Evolutionary conservation across 208 protist species (phyloP), one percentile per base, ranked within the genome.

Genomic region (Leishmania tropica): DNA sequence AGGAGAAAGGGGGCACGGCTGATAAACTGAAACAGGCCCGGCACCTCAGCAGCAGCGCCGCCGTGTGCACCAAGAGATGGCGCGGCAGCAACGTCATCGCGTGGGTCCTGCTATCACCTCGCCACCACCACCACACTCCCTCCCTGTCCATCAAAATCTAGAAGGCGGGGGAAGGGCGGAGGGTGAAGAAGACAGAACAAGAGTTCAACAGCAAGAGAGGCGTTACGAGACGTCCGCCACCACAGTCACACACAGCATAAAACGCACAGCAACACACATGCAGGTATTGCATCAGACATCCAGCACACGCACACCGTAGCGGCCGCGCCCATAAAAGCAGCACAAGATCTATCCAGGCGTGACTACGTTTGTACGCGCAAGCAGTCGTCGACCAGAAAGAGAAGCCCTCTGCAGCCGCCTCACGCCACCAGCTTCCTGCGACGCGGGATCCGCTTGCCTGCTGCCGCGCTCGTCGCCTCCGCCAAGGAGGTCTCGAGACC

Each of bases 401-500:
- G 70, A 82, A 42, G 37, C 37, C 19, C 45, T 74, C 21, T 28
- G 48, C 28, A 31, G 19, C 28, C 31, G 47, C 37, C 48, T 76
- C 31, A 96, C 42, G 58, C 79, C 45, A 93, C 85, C 24, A 97
- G 58, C 65, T 85, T 88, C 62, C 82, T 93, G 10, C 91, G 84
- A 28, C 94, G 88, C 24, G 94, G 91, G 31, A 95, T 86, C 48
- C 53, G 62, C 35, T 60, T 35, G 31, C 48, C 51, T 70, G 62
- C 78, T 13, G 80, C 21, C 1, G 70, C 21, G 13, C 56, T 47
- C 1, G 71, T 24, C 48, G 48, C n/a, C 48, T 85, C 85, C 67
- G 77, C 45, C 72, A 78, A n/a, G 3, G 81, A 78, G 35, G 78
- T 48, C 28, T 84, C 90, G 6, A 96, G 70, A 17, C 94, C 94